These are phyloP conservation scores for Murraya koenigii DNA, from an alignment of 345 rosid species.

Conservation along the genomic window DNA sequence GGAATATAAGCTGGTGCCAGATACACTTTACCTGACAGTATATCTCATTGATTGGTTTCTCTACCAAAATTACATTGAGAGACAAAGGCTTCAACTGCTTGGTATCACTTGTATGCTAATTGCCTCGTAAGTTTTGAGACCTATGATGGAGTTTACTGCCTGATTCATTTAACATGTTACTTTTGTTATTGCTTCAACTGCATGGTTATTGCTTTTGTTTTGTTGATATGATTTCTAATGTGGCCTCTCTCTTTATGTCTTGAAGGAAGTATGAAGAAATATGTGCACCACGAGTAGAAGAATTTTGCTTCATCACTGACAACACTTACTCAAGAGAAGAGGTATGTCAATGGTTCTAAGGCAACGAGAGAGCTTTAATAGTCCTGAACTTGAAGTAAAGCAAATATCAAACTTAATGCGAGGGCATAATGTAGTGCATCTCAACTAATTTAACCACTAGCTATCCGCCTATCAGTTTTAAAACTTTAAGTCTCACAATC, in stretches of 20 bases:
- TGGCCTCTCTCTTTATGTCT: constrained; percentile 4
- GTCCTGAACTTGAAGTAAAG: background rate
- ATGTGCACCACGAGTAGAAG: constrained; percentile 78
- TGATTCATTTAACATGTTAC: constrained; percentile 5
- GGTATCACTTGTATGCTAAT: constrained; percentile 96
- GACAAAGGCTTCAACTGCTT: constrained; percentile 80
- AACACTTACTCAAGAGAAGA: constrained; percentile 73
- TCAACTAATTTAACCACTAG: background rate
- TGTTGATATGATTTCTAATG: constrained; percentile 9
- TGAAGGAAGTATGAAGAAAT: constrained; percentile 90
- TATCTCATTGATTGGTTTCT: constrained; percentile 81
- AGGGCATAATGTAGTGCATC: background rate
- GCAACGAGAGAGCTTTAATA: background rate
- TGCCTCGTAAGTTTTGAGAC: constrained; percentile 71
- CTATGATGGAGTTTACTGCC: constrained; percentile 9
- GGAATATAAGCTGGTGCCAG: constrained; percentile 83
- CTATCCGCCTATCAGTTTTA: background rate
- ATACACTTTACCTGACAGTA: constrained; percentile 84
- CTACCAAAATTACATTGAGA: constrained; percentile 60
- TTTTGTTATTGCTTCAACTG: too few species aligned
- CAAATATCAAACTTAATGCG: background rate
- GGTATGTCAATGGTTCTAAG: constrained; percentile 36
- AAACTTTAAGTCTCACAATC: background rate
- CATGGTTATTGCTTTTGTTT: constrained; percentile 11
- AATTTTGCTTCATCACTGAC: constrained; percentile 90